Base-by-base conservation (phyloP, 208 protist genomes). In the Herpetomonas muscarum region DNA sequence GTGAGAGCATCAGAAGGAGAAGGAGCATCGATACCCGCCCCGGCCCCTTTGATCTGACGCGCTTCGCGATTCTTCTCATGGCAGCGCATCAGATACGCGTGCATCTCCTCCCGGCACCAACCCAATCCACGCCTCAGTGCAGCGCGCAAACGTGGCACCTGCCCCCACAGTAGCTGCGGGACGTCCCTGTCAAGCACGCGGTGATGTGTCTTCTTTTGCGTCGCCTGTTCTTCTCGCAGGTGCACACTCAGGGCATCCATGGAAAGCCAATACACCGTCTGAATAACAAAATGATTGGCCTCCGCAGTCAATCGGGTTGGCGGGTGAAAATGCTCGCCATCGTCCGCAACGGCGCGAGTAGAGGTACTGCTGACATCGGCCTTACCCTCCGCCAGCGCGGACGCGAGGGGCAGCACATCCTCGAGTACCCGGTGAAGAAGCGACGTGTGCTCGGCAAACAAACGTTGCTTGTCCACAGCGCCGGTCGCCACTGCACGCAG, bases 251-350 rank as follows among this genome's bases (percentile, higher is more conserved):
- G 63, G 4, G 74, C 62, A 36, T 89, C 87, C 32, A 61, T 55
- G 9, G 71, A 36, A 9, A 91, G 60, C 67, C 76, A 76, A 61
- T 87, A 47, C 37, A 78, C 61, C 25, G 53, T 49, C 41, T 94
- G 83, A 17, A 94, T 21, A 10, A 94, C 25, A 21, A 76, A 63
- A 47, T 91, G 55, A 51, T 91, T 91, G 2, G 81, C 61, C 57
- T 91, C 81, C 0, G 79, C 76, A 9, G 54, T 45, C 56, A 94
- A 25, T 2, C 75, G 70, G 15, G 65, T 75, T 19, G 87, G 86
- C 19, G 28, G 26, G 12, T 26, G 30, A 49, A 13, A 15, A 37
- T 15, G 42, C 17, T 9, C 26, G 13, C 28, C 12, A 25, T 28
- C 36, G 12, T 5, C 53, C 6, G 4, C 53, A 22, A 25, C 36